Base-by-base conservation (phyloP, 1,284 basidiomycete species). In the Austroboletus niveus region DNA sequence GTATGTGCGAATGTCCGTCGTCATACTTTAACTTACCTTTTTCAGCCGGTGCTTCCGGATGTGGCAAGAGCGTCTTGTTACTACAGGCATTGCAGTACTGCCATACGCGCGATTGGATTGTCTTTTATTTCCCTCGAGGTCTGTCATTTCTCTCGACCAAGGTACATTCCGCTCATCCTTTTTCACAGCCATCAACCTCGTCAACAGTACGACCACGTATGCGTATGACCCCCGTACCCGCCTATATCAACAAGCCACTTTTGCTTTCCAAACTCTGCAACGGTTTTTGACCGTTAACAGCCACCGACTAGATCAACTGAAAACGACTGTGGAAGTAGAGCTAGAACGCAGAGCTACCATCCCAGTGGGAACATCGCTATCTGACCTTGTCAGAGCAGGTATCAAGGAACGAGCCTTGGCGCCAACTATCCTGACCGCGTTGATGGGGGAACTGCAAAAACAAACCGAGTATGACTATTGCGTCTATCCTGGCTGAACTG, bases 111-210 rank as follows among this genome's bases (percentile, higher is more conserved):
- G 80, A 81, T 14, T 97, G 91, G 89, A 77, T 96, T 36, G 91
- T 95, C 27, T 70, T 97, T 42, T 98, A 96, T 68, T 79, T 94
- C n/a, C 93, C 94, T 3, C 76, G 85, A 71, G 82, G 89, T 90
- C 41, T n/a, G 51, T 56, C 36, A 30, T 53, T 57, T n/a, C 9
- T 11, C 2, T 15, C 22, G 2, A 44, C 14, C 14, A 42, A n/a
- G 0, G 6, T 34, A n/a, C 3, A 9, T 30, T 42, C 40, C 14
- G 35, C 45, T 43, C 12, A 52, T 41, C 8, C 2, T 20, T 39
- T 5, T 40, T 6, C 38, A 15, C 59, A 84, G 87, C 84, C 2
- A 79, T 85, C 55, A 81, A 79, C 52, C 79, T 92, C 50, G 86
- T 94, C 57, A 85, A 94, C 71, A 92, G 89, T 1, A 85, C 87